Percentiles rank a stretch among this genome's conserved stretches.
These are phyloP conservation scores for Ophiosphaerella korrae DNA, from an alignment of 2,329 filamentous ascomycete genomes.

Conservation along the genomic window DNA sequence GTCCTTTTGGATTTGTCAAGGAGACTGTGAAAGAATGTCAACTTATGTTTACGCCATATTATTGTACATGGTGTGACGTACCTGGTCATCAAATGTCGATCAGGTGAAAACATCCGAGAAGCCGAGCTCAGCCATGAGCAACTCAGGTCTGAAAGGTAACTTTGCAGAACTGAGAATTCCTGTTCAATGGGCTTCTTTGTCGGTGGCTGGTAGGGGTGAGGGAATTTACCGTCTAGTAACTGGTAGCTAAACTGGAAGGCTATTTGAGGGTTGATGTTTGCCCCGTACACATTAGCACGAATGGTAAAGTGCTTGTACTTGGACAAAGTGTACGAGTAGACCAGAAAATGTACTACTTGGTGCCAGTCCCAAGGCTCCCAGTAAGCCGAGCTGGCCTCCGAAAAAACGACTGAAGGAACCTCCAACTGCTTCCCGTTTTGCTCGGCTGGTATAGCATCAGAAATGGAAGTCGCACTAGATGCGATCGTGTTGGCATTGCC, in stretches of 20 bases:
- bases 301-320: conserved; percentile 8
- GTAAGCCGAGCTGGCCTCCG: background rate
- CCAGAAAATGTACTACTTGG: conserved; percentile 8
- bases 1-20: conserved; percentile 1
- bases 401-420: background rate
- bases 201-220: conserved; percentile 3
- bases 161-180: conserved; percentile 4
- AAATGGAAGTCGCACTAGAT: background rate
- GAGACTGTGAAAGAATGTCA: background rate
- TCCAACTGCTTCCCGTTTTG: background rate
- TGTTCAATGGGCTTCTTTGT: conserved; percentile 6
- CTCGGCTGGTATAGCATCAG: background rate
- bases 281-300: conserved; percentile 3
- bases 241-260: conserved; percentile 3
- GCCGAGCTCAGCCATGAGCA: conserved; percentile 6
- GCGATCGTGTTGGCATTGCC: background rate
- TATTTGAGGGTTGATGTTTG: conserved; percentile 2
- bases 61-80: background rate
- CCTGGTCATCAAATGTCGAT: background rate
- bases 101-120: conserved; percentile 4
- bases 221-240: conserved; percentile 2
- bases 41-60: background rate
- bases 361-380: conserved; percentile 6
- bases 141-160: conserved; percentile 7
- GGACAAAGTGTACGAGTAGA: conserved; percentile 6